Evolutionary conservation across 345 rosid genomes (phyloP).

Genomic region (Draba incana): DNA sequence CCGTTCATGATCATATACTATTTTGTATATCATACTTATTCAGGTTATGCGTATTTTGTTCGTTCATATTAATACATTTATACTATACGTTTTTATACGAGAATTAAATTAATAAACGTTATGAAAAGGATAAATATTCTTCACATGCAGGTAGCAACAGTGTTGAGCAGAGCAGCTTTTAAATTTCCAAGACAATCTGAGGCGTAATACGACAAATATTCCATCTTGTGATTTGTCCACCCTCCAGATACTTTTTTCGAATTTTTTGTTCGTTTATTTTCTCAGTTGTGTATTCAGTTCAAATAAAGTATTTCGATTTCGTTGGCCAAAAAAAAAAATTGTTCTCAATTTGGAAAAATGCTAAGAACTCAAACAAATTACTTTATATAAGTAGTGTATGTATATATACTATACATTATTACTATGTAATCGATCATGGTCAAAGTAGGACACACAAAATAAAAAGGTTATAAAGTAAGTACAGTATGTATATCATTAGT

Average conservation of each 20-base stretch:
- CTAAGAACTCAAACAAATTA: too few species aligned
- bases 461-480: slow-evolving; percentile 33
- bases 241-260: not conserved
- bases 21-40: too few species aligned
- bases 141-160: slow-evolving; percentile 26
- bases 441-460: slow-evolving; percentile 28
- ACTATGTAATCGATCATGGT: not conserved
- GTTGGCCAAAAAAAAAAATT: too few species aligned
- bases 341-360: not conserved
- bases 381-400: too few species aligned
- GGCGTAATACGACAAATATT: slow-evolving; percentile 39
- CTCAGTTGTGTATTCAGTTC: slow-evolving; percentile 3
- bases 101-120: not conserved
- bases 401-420: too few species aligned
- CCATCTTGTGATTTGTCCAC: not conserved
- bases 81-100: too few species aligned
- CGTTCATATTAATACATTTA: too few species aligned
- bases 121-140: slow-evolving; percentile 14
- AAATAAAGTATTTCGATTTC: not conserved
- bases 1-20: too few species aligned
- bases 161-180: slow-evolving; percentile 16
- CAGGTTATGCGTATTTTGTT: too few species aligned
- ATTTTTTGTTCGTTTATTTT: not conserved
- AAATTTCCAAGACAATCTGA: slow-evolving; percentile 31
- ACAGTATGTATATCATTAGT: slow-evolving; percentile 23